Conservation (phyloP, 139 green algal genomes). For the Astrephomene gubernaculifera region DNA sequence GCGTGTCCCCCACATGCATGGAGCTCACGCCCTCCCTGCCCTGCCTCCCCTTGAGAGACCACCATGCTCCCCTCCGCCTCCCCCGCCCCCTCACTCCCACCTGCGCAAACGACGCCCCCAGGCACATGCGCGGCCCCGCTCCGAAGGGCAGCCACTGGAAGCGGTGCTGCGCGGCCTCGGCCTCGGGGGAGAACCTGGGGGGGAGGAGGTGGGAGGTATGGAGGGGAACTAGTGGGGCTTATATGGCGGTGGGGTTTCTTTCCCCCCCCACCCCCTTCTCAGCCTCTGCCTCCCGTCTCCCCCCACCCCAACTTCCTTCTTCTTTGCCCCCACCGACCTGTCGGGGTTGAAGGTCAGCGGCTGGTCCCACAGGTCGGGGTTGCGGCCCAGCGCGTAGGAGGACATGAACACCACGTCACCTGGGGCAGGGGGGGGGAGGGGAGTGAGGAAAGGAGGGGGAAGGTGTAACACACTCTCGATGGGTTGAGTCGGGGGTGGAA, state of each 20-base stretch:
- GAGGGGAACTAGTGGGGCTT: no score
- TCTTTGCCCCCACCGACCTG: background rate
- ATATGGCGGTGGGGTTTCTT: no score
- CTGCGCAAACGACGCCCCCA: constrained; percentile 67
- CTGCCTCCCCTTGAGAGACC: no score
- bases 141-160: constrained; percentile 75
- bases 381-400: constrained; percentile 74
- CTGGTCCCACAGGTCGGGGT: constrained; percentile 63
- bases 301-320: background rate
- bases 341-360: constrained; percentile 64
- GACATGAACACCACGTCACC: constrained; percentile 87
- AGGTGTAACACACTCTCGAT: no score
- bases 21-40: background rate
- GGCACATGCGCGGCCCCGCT: constrained; percentile 71
- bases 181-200: constrained; percentile 54
- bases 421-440: background rate
- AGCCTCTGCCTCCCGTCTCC: background rate
- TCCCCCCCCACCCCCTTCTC: no score
- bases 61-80: no score
- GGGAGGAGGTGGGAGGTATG: background rate
- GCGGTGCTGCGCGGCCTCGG: constrained; percentile 56
- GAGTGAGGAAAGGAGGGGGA: no score
- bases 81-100: background rate
- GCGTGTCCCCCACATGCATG: background rate
- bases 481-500: no score